These are phyloP conservation scores for Achaetomium macrosporum DNA, from an alignment of 2,329 filamentous ascomycete species.

Conservation along the genomic window DNA sequence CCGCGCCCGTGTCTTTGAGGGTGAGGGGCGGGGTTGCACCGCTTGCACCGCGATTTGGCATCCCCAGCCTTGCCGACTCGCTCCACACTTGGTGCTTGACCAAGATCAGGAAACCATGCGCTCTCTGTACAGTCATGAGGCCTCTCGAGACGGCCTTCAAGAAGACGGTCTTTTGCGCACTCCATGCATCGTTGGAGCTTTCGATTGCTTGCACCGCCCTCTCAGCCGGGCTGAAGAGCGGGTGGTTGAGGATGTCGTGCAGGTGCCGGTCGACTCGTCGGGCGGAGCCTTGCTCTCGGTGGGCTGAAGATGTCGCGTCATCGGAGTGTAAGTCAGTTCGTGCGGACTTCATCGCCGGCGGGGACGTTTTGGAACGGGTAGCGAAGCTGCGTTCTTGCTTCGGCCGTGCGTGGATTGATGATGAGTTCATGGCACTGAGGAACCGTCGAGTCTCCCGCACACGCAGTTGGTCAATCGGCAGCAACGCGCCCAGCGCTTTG, in stretches of 20 bases:
- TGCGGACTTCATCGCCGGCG: too few species aligned
- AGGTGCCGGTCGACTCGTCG: slow-evolving; percentile 46
- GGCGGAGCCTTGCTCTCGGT: slow-evolving; percentile 16
- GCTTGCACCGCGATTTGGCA: too few species aligned
- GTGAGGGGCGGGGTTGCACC: slow-evolving; percentile 26
- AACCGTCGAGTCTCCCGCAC: too few species aligned
- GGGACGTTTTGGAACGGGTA: too few species aligned
- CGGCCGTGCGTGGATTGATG: too few species aligned
- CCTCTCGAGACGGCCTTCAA: slow-evolving; percentile 50
- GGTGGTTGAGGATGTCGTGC: slow-evolving; percentile 52
- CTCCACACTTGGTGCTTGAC: slow-evolving; percentile 37
- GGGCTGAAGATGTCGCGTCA: too few species aligned
- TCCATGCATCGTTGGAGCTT: slow-evolving; percentile 21
- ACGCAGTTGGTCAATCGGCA: too few species aligned
- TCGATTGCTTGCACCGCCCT: slow-evolving; percentile 21
- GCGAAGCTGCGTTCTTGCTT: too few species aligned
- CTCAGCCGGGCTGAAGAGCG: slow-evolving; percentile 42
- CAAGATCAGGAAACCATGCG: slow-evolving; percentile 48
- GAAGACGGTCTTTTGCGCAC: slow-evolving; percentile 50
- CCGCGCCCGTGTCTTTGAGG: slow-evolving; percentile 40
- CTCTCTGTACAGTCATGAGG: slow-evolving; percentile 49
- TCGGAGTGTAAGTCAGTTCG: too few species aligned
- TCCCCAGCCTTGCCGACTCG: too few species aligned
- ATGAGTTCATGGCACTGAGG: too few species aligned
- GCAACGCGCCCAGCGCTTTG: too few species aligned